Evolutionary conservation across 2,329 filamentous ascomycete species (phyloP).

Genomic region (Botrytis sinoallii): DNA sequence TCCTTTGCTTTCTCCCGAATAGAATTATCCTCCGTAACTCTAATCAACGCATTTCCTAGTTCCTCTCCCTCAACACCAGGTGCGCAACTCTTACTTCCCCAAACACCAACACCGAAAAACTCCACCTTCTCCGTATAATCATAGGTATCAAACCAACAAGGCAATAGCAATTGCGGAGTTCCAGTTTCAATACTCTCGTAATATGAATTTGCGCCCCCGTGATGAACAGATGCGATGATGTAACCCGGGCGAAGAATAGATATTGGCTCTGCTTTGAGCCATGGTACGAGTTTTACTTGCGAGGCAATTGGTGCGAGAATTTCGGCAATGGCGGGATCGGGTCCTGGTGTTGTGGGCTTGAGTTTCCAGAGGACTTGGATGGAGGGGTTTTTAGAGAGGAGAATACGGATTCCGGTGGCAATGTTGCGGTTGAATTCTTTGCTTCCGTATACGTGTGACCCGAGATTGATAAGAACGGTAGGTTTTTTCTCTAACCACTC

Average conservation of each 20-base stretch:
- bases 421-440: slow-evolving; percentile 41
- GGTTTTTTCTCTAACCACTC: slow-evolving; percentile 44
- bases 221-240: slow-evolving; percentile 40
- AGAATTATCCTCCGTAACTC: neutral
- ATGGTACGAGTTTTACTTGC: slow-evolving; percentile 41
- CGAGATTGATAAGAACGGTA: slow-evolving; percentile 50
- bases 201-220: slow-evolving; percentile 44
- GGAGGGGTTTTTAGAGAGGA: slow-evolving; percentile 37
- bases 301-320: slow-evolving; percentile 22
- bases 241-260: slow-evolving; percentile 40
- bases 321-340: slow-evolving; percentile 14
- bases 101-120: slow-evolving; percentile 42
- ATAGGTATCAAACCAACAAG: slow-evolving; percentile 47
- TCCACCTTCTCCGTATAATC: slow-evolving; percentile 46
- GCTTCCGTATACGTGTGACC: slow-evolving; percentile 37
- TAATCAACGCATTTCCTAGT: neutral
- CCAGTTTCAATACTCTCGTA: slow-evolving; percentile 44
- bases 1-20: neutral
- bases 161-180: slow-evolving; percentile 46
- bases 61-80: neutral
- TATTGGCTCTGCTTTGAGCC: slow-evolving; percentile 42
- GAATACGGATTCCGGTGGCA: slow-evolving; percentile 38
- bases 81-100: slow-evolving; percentile 2
- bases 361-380: slow-evolving; percentile 41
- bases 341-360: slow-evolving; percentile 23